Base-by-base conservation (phyloP, 495 filamentous ascomycete genomes). In the Penicillium waksmanii region DNA sequence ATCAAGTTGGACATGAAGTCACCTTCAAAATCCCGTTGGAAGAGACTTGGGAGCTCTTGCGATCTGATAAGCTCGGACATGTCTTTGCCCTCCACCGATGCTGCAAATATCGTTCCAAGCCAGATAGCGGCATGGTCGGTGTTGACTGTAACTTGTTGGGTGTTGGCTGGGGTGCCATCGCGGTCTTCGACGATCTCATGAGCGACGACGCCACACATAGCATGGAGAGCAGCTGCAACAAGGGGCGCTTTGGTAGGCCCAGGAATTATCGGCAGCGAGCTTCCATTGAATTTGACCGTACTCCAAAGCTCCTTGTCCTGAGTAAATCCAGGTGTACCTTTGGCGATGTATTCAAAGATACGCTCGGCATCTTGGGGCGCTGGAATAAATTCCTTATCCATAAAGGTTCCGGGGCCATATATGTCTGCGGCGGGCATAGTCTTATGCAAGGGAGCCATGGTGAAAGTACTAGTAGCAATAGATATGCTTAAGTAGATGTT, bases 51-150 rank as follows among this genome's bases (percentile, higher is more conserved):
- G 0, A 44, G 17, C 17, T 44, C 15, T 3, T n/a, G 2, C 17
- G 42, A 44, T 44, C 42, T 44, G 15, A 10, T 53, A 17, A 33
- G 63, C 19, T 52, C 40, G 0, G 58, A 57, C n/a, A 67, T 6
- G 11, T 68, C 66, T 12, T 43, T 60, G 6, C 65, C 68, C n/a
- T 71, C 38, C 2, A 69, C 34, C 23, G 57, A 60, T 1, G 62
- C 38, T 1, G 68, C 58, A 43, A 69, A 65, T 1, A 61, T 57
- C 7, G 63, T 62, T 6, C 60, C 70, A 3, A 75, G 64, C 66
- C 70, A 75, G 12, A 75, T 62, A 3, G 21, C 67, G 3, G 70
- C 66, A 31, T 75, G 72, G 19, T 75, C 66, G 9, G 70, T 75
- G 51, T 69, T 58, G 6, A 71, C 55, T 0, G 57, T 62, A 2